phyloP scores from a whole-genome alignment of 352 stramenopile genomes.

The Phytophthora citrophthora region DNA sequence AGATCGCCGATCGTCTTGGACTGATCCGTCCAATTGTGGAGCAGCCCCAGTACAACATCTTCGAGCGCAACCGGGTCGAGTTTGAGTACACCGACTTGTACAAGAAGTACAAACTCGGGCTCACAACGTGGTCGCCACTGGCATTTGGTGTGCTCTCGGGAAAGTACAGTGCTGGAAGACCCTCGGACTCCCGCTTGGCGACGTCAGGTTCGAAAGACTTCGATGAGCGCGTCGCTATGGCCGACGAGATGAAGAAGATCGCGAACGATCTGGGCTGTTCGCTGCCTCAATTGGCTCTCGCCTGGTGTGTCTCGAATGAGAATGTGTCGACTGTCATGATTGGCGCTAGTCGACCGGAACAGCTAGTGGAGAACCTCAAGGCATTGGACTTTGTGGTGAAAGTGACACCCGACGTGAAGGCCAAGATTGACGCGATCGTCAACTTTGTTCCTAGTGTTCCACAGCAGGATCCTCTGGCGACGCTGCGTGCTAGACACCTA shows the following conservation, averaged over 20 bases:
- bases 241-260: conserved; percentile 45
- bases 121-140: not conserved
- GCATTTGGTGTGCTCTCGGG: conserved; percentile 58
- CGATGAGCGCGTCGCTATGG: conserved; percentile 27
- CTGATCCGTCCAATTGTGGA: too few species aligned
- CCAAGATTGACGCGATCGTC: conserved; percentile 35
- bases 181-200: conserved; percentile 34
- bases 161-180: conserved; percentile 58
- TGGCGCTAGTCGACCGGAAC: conserved; percentile 46
- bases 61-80: too few species aligned
- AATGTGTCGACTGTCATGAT: conserved; percentile 61
- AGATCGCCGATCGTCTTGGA: too few species aligned
- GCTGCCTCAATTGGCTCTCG: conserved; percentile 53
- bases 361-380: conserved; percentile 68
- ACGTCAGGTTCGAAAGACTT: conserved; percentile 6
- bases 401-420: conserved; percentile 50
- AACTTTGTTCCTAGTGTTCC: conserved; percentile 5
- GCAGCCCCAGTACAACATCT: too few species aligned
- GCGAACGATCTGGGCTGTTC: conserved; percentile 55
- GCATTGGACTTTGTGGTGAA: conserved; percentile 45
- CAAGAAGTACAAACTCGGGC: too few species aligned
- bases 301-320: conserved; percentile 51
- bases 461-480: not conserved
- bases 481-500: conserved; percentile 9
- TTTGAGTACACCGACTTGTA: too few species aligned